Conservation (phyloP, 805 yeast genomes). For the Candida bentonensis region DNA sequence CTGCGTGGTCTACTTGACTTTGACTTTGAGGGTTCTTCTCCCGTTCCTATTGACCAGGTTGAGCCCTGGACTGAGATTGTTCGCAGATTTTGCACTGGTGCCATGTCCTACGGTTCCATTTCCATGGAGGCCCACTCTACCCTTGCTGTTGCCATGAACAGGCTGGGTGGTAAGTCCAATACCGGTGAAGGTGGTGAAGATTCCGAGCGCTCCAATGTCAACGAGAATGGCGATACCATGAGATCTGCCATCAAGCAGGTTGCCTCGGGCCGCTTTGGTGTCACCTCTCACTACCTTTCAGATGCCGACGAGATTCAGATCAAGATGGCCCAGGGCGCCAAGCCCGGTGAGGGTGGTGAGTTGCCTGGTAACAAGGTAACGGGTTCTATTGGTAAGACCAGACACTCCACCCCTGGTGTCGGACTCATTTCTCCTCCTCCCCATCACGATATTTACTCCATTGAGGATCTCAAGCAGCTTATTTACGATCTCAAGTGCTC, state of each 20-base stretch:
- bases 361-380: constrained; percentile 90
- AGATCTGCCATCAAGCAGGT: constrained; percentile 97
- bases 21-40: constrained; percentile 54
- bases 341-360: constrained; percentile 99
- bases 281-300: constrained; percentile 82
- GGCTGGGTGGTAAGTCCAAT: constrained; percentile 93
- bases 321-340: constrained; percentile 99
- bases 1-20: constrained; percentile 87
- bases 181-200: constrained; percentile 99
- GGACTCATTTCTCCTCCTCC: constrained; percentile 98
- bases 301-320: constrained; percentile 97
- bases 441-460: constrained; percentile 95
- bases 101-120: constrained; percentile 97
- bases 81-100: constrained; percentile 96
- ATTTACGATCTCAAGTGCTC: constrained; percentile 93
- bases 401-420: constrained; percentile 94
- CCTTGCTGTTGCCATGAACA: constrained; percentile 94
- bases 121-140: constrained; percentile 98
- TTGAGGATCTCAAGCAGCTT: constrained; percentile 93
- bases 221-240: constrained; percentile 90
- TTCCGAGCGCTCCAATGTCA: constrained; percentile 69
- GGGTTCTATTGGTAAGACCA: constrained; percentile 75
- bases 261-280: constrained; percentile 98
- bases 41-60: constrained; percentile 92
- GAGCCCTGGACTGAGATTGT: constrained; percentile 99